Base-by-base conservation (phyloP, 2,329 filamentous ascomycete species). In the Hypoxylon sp. region DNA sequence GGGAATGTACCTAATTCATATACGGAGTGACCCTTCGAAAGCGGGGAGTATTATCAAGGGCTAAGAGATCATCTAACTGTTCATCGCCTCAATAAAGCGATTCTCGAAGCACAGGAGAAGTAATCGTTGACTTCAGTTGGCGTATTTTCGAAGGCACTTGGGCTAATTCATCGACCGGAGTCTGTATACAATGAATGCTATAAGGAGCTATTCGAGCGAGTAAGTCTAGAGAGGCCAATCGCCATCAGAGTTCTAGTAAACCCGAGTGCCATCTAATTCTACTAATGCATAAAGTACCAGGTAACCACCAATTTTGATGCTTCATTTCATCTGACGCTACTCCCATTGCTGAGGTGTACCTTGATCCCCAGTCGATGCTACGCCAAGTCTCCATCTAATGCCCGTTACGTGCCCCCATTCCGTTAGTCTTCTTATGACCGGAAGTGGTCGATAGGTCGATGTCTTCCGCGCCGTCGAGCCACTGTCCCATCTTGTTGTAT, bases 401-500 rank as follows among this genome's bases (percentile, higher is more conserved):
- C n/a, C 51, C 63, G 19, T 68, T 66, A 23, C 41, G 21, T 16
- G 29, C n/a, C 1, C 58, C 67, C 16, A 69, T 71, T 2, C 43
- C 57, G 29, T 47, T 50, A 19, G 60, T 51, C 1, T 29, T 21
- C 16, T 2, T 21, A 6, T 32, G 21, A 2, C 14, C 51, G 9
- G 12, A 8, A 25, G 56, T 62, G 14, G 70, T 73, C 3, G 70
- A 70, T 34, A 76, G 68, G 43, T 75, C 73, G n/a, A 76, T 52
- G 19, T 75, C 73, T 2, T 68, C 61, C 1, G 65, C 53, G 3
- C 74, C 75, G 4, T 70, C 68, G 8, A 76, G 71, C 74, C 74
- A 76, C 55, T 73, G 65, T 3, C 56, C 70, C 67, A 75, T 81
- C 70, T 81, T 79, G 46, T 70, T 69, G 64, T 83, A 84, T 77